Percentiles rank a stretch among this genome's conserved stretches.
Evolutionary conservation across 2,329 filamentous ascomycete genomes (phyloP).

Genomic region (Paraphoma sp.): DNA sequence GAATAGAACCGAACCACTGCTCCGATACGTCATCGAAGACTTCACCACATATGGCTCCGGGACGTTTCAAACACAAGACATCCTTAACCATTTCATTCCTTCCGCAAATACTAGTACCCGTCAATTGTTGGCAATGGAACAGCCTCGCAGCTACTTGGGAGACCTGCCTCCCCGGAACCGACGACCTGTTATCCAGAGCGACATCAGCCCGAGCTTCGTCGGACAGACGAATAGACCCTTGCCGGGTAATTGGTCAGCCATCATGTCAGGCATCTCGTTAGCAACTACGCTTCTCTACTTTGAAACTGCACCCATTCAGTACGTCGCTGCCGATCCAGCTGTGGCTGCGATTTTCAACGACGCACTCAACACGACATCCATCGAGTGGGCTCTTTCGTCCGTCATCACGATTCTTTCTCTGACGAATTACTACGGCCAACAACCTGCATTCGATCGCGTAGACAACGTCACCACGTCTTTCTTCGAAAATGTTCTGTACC

Average conservation of each 20-base stretch:
- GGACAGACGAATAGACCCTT: conserved; percentile 2
- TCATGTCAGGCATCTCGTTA: conserved; percentile 5
- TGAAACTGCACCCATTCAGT: not conserved
- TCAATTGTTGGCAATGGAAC: conserved; percentile 4
- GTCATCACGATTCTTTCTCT: conserved; percentile 14
- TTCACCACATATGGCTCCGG: not conserved
- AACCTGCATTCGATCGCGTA: conserved; percentile 10
- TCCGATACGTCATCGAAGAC: not conserved
- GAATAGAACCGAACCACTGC: conserved; percentile 8
- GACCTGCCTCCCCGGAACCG: conserved; percentile 1
- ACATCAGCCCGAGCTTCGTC: conserved; percentile 2
- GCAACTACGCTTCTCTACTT: not conserved
- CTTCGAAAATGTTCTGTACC: conserved; percentile 10
- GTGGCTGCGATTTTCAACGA: conserved; percentile 8
- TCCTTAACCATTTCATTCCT: not conserved
- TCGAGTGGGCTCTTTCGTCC: conserved; percentile 15
- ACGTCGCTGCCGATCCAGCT: conserved; percentile 12
- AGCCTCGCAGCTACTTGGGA: conserved; percentile 3
- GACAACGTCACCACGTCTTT: conserved; percentile 7
- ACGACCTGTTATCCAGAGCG: conserved; percentile 10
- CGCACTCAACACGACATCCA: not conserved
- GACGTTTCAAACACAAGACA: not conserved
- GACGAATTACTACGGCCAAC: conserved; percentile 17
- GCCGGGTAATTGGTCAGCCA: conserved; percentile 6
- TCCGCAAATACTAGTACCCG: not conserved